Evolutionary conservation across 2,329 filamentous ascomycete species (phyloP).

Genomic region (Scytalidium lignicola): DNA sequence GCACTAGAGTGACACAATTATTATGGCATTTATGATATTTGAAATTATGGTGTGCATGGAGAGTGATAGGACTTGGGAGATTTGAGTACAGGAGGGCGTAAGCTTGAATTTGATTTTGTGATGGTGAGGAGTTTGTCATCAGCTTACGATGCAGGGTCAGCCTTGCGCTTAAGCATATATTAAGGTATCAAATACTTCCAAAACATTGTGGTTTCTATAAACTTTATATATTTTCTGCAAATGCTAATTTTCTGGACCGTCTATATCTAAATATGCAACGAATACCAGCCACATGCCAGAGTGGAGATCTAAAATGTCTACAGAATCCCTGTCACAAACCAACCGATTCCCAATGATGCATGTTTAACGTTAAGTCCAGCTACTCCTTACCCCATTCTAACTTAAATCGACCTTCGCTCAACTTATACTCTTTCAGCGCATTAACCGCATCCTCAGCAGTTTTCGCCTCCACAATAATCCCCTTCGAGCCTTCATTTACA

Average conservation of each 20-base stretch:
- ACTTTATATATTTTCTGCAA: neutral
- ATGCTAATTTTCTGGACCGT: neutral
- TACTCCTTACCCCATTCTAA: constrained; percentile 65
- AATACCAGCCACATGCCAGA: neutral
- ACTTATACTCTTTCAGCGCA: constrained; percentile 67
- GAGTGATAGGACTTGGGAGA: too few species aligned
- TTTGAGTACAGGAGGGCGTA: too few species aligned
- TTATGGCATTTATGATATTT: neutral
- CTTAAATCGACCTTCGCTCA: constrained; percentile 69
- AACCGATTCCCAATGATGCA: neutral
- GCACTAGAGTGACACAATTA: neutral
- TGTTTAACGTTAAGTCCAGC: neutral
- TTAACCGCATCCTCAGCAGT: constrained; percentile 67
- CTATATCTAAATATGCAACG: neutral
- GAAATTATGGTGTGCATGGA: neutral
- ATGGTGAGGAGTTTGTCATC: too few species aligned
- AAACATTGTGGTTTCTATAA: too few species aligned
- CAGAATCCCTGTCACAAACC: neutral
- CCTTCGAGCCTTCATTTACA: constrained; percentile 62
- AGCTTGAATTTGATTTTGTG: too few species aligned
- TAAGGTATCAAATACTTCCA: too few species aligned
- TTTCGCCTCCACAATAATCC: constrained; percentile 74
- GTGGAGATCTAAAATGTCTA: neutral
- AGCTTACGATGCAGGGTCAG: too few species aligned
- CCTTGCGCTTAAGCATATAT: too few species aligned